phyloP scores from a whole-genome alignment of 2,329 filamentous ascomycete species.

The Paecilomyces niveus region DNA sequence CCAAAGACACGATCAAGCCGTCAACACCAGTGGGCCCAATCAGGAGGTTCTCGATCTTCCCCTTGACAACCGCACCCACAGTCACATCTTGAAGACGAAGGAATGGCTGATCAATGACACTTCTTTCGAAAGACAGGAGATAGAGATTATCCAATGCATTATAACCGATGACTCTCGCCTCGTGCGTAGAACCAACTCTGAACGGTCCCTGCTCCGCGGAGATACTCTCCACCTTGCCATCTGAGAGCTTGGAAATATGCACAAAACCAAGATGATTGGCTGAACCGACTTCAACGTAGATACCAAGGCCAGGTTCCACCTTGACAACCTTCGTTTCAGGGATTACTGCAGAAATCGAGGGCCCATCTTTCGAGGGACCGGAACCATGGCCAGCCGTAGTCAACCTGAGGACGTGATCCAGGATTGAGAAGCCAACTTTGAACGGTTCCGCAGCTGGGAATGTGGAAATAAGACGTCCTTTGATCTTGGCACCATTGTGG shows the following conservation, averaged over 20 bases:
- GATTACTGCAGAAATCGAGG: constrained; percentile 59
- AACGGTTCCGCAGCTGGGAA: constrained; percentile 71
- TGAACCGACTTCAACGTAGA: constrained; percentile 68
- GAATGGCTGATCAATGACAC: constrained; percentile 77
- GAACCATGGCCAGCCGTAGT: constrained; percentile 22
- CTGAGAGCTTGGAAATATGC: constrained; percentile 87
- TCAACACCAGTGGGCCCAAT: constrained; percentile 70
- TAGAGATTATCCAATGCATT: constrained; percentile 81
- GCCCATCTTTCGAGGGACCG: constrained; percentile 39
- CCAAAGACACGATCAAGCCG: constrained; percentile 74
- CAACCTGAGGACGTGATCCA: constrained; percentile 77
- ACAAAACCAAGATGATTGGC: constrained; percentile 71
- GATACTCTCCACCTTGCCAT: constrained; percentile 79
- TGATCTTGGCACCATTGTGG: constrained; percentile 76
- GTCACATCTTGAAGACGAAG: constrained; percentile 86
- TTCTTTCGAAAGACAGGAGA: constrained; percentile 75
- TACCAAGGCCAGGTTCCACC: constrained; percentile 71
- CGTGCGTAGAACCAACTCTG: constrained; percentile 70
- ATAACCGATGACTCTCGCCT: constrained; percentile 76
- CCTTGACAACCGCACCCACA: constrained; percentile 71
- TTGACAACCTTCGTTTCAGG: constrained; percentile 72
- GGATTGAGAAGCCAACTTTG: constrained; percentile 79
- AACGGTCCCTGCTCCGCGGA: constrained; percentile 70
- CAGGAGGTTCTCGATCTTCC: constrained; percentile 76
- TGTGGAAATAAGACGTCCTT: constrained; percentile 79